Percentiles rank a stretch among this genome's conserved stretches.
These are phyloP conservation scores for Oryza glumipatula DNA, from an alignment of 176 grass and related monocot genomes.

Conservation along the genomic window DNA sequence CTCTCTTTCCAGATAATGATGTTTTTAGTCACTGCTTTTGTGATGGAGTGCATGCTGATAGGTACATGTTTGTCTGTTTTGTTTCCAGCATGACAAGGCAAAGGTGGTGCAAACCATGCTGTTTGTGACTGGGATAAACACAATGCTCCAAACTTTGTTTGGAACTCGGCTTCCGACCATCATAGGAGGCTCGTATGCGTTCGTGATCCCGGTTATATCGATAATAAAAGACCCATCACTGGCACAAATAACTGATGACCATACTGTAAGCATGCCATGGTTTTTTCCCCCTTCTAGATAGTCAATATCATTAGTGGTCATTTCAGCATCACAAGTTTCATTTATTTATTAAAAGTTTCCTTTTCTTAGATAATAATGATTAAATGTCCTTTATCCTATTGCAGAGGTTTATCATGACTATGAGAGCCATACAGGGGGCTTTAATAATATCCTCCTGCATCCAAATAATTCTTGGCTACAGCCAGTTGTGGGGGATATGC, in stretches of 20 bases:
- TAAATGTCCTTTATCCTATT: neutral
- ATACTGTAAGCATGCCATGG: constrained; percentile 46
- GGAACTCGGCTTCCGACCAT: constrained; percentile 78
- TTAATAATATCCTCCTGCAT: constrained; percentile 82
- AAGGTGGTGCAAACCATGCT: constrained; percentile 80
- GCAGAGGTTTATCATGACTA: constrained; percentile 78
- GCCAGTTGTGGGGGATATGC: constrained; percentile 86
- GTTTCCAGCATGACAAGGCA: constrained; percentile 68
- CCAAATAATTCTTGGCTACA: constrained; percentile 89
- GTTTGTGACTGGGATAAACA: constrained; percentile 86
- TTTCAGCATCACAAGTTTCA: neutral
- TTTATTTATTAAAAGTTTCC: neutral
- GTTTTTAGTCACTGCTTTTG: neutral
- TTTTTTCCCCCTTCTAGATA: neutral
- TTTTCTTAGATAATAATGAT: neutral
- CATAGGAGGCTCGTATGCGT: constrained; percentile 77
- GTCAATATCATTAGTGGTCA: neutral
- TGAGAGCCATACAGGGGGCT: constrained; percentile 81
- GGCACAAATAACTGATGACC: constrained; percentile 56
- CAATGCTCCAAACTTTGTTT: constrained; percentile 78
- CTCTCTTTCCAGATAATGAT: constrained; percentile 11
- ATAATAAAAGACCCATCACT: constrained; percentile 76
- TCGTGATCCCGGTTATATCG: constrained; percentile 69
- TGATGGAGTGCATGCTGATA: constrained; percentile 24
- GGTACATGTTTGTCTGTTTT: constrained; percentile 31